Conservation (phyloP, 2,329 filamentous ascomycete genomes). For the Colletotrichum chrysophilum region DNA sequence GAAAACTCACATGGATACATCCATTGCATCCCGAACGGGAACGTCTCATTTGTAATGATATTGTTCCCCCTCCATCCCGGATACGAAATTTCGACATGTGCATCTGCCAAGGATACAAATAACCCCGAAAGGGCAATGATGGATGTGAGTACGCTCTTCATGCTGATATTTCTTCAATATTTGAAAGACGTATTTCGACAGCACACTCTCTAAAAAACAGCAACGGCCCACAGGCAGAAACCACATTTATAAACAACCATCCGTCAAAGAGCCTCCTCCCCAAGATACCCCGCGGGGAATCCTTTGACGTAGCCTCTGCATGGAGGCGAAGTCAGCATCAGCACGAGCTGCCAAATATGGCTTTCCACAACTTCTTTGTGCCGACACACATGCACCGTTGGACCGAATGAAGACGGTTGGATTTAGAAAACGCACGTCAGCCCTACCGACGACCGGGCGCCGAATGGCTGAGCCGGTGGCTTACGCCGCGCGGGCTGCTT, state of each 20-base stretch:
- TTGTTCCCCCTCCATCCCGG: constrained; percentile 71
- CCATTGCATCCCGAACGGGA: constrained; percentile 73
- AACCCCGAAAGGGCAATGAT: background rate
- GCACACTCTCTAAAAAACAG: too few relatives aligned
- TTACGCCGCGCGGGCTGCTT: background rate
- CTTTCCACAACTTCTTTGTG: background rate
- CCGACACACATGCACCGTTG: background rate
- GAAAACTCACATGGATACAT: constrained; percentile 67
- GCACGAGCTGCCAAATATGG: background rate
- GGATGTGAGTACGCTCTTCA: background rate
- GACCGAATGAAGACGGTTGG: background rate
- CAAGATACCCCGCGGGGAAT: background rate
- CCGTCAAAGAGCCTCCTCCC: background rate
- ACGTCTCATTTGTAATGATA: constrained; percentile 64
- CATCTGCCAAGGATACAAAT: background rate
- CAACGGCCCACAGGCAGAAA: rapidly evolving
- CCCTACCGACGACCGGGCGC: background rate
- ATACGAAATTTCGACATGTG: constrained; percentile 66
- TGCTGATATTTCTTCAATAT: background rate
- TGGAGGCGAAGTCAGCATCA: background rate
- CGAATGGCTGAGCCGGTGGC: background rate
- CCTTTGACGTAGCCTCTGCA: background rate
- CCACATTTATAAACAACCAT: background rate
- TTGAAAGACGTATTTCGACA: too few relatives aligned
- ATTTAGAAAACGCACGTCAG: background rate